These are phyloP conservation scores for Rhodotorula sp. DNA, from an alignment of 1,284 basidiomycete species.

Conservation along the genomic window DNA sequence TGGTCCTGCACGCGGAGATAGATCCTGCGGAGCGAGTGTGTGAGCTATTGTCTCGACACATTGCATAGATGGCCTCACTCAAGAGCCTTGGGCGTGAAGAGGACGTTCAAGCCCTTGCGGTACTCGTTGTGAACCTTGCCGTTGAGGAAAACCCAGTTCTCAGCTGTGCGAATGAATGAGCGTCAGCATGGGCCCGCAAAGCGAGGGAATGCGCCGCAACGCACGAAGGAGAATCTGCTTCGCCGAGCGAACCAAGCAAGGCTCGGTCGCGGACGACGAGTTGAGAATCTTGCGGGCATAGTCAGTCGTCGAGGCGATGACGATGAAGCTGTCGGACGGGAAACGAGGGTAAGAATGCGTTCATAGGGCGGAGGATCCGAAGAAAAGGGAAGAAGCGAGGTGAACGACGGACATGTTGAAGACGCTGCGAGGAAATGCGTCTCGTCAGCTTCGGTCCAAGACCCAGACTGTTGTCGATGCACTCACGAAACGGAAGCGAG, in stretches of 20 bases:
- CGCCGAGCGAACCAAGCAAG: slow-evolving; percentile 89
- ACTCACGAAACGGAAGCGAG: slow-evolving; percentile 69
- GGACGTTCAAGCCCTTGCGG: slow-evolving; percentile 81
- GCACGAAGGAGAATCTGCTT: slow-evolving; percentile 72
- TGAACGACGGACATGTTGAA: slow-evolving; percentile 84
- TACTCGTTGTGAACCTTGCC: slow-evolving; percentile 94
- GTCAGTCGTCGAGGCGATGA: slow-evolving; percentile 89
- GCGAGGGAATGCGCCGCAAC: not conserved
- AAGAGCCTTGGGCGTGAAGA: slow-evolving; percentile 92
- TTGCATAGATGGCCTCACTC: slow-evolving; percentile 61
- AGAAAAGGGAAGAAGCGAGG: not conserved
- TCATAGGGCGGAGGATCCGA: not conserved
- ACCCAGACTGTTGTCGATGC: not conserved
- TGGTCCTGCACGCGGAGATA: slow-evolving; percentile 85
- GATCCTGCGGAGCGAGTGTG: slow-evolving; percentile 57
- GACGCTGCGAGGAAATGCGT: slow-evolving; percentile 53
- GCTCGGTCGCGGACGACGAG: slow-evolving; percentile 82
- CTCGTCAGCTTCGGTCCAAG: not conserved
- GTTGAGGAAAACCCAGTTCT: slow-evolving; percentile 98
- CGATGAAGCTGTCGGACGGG: slow-evolving; percentile 72
- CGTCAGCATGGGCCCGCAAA: not conserved
- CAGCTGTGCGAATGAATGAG: slow-evolving; percentile 49
- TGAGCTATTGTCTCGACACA: no score
- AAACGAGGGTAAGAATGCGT: not conserved
- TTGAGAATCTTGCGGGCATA: slow-evolving; percentile 90